Conservation (phyloP, 2,329 filamentous ascomycete species). For the Aspergillus persii region DNA sequence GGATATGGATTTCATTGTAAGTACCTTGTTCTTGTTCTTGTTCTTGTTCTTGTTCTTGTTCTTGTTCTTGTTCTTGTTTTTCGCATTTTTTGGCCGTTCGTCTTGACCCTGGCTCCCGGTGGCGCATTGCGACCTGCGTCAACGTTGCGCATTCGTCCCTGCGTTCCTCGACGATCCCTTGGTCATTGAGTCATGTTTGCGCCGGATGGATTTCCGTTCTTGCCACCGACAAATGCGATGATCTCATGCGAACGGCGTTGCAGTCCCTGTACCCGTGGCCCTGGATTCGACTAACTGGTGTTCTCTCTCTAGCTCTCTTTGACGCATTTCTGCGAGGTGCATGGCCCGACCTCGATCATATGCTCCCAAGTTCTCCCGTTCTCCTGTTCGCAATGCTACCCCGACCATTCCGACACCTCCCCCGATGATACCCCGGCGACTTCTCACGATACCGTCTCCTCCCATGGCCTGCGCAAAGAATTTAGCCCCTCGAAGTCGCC, state of each 20-base stretch:
- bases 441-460: conserved; percentile 29
- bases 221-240: not conserved
- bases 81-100: not conserved
- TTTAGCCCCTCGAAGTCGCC: conserved; percentile 13
- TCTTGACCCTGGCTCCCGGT: not conserved
- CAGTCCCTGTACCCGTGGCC: not conserved
- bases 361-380: conserved; percentile 59
- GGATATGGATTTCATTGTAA: conserved; percentile 47
- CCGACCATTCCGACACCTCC: conserved; percentile 37
- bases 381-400: conserved; percentile 53
- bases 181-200: not conserved
- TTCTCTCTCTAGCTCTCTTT: conserved; percentile 52
- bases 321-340: conserved; percentile 62
- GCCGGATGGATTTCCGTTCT: conserved; percentile 1
- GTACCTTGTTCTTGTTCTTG: conserved; percentile 18
- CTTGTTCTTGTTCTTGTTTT: not conserved
- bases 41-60: not conserved
- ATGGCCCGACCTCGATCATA: conserved; percentile 61
- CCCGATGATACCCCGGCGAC: conserved; percentile 43
- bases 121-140: conserved; percentile 10
- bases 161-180: not conserved
- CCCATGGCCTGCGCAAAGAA: conserved; percentile 23
- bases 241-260: not conserved
- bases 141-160: conserved; percentile 7
- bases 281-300: conserved; percentile 3